A percentile compares a stretch with the other conserved stretches of the same genome.
Evolutionary conservation across 192 early-diverging fungal species (phyloP).

Genomic region (Gonapodya prolifera): DNA sequence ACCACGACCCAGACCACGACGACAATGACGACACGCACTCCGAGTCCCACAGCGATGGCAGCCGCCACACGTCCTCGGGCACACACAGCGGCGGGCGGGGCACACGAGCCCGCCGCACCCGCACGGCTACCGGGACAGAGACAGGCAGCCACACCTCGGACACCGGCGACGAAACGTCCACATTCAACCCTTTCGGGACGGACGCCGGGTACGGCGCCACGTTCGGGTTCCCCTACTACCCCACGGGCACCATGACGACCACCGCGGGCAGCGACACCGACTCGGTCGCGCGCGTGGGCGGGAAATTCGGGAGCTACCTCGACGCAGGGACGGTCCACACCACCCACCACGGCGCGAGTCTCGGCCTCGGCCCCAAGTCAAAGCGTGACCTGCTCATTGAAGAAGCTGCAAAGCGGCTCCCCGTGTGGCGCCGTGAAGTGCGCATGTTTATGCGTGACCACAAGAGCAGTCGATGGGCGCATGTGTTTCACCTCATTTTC

Average conservation of each 20-base stretch:
- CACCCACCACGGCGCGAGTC: neutral
- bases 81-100: neutral
- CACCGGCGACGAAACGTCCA: neutral
- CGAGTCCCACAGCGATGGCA: no score
- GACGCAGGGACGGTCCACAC: neutral
- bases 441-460: neutral
- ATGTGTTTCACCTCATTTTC: neutral
- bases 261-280: neutral
- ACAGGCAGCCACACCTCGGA: neutral
- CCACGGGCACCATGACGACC: neutral
- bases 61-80: no score
- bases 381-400: neutral
- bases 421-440: neutral
- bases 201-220: neutral
- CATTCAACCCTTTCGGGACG: neutral
- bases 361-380: neutral
- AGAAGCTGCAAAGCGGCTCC: neutral
- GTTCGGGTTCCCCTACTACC: neutral
- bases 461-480: neutral
- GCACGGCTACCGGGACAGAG: neutral
- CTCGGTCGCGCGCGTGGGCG: neutral
- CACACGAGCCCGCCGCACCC: neutral
- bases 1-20: no score
- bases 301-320: no score
- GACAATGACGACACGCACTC: no score